A percentile compares a stretch with the other conserved stretches of the same genome.
phyloP scores from a whole-genome alignment of 2,329 filamentous ascomycete genomes.

The Cladophialophora immunda region DNA sequence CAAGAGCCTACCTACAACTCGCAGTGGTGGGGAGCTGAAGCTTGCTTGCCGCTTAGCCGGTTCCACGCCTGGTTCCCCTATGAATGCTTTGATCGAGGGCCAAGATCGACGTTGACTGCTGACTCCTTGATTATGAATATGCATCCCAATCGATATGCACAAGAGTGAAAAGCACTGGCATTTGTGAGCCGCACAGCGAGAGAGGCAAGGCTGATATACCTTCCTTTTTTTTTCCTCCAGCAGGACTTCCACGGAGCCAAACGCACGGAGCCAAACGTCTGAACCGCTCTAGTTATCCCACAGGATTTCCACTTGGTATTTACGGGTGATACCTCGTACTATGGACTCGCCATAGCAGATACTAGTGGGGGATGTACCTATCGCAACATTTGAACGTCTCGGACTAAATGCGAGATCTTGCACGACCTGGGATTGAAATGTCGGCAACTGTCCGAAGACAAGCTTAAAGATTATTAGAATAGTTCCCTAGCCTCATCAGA shows the following conservation, averaged over 20 bases:
- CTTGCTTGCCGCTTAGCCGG: neutral
- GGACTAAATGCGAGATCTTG: no score
- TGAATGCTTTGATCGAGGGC: neutral
- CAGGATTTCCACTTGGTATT: neutral
- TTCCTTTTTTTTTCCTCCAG: neutral
- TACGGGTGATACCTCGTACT: neutral
- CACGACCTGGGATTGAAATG: no score
- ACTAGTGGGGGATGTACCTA: no score
- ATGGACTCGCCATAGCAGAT: no score
- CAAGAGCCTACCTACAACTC: neutral
- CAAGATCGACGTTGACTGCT: neutral
- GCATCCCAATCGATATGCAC: neutral
- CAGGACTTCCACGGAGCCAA: neutral
- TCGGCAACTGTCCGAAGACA: neutral
- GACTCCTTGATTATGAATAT: neutral
- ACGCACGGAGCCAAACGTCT: neutral
- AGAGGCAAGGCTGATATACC: neutral
- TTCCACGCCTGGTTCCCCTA: neutral
- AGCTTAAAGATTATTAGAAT: neutral
- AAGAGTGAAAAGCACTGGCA: neutral
- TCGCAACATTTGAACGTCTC: no score
- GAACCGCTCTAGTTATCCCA: neutral
- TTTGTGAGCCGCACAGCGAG: neutral
- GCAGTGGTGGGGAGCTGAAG: constrained; percentile 6
- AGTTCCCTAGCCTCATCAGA: neutral